A percentile compares a stretch with the other conserved stretches of the same genome.
Evolutionary conservation across 352 stramenopile genomes (phyloP).

Genomic region (Phytophthora fragariaefolia): DNA sequence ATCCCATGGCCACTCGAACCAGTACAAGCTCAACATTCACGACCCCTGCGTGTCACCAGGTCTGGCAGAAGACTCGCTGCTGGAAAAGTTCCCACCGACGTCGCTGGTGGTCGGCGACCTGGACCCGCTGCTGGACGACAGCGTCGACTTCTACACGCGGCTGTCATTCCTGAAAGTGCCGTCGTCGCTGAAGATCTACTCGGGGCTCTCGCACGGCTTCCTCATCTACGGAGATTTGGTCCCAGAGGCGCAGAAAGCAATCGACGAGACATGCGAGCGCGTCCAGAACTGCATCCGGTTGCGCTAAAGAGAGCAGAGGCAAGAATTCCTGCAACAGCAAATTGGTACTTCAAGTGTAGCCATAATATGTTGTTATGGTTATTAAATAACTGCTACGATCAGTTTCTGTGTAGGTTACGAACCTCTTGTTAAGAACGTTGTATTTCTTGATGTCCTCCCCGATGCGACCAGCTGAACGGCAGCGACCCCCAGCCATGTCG

Average conservation of each 20-base stretch:
- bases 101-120: conserved; percentile 86
- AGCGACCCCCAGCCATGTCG: background rate
- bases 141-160: conserved; percentile 91
- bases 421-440: background rate
- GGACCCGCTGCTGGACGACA: conserved; percentile 89
- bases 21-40: conserved; percentile 91
- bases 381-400: too few species aligned
- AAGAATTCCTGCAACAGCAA: background rate
- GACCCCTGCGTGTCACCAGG: conserved; percentile 88
- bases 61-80: conserved; percentile 74
- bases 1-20: conserved; percentile 79
- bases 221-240: conserved; percentile 89
- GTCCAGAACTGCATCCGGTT: conserved; percentile 70
- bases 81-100: conserved; percentile 83
- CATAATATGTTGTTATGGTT: too few species aligned
- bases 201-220: conserved; percentile 86
- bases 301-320: conserved; percentile 17
- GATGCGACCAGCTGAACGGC: background rate
- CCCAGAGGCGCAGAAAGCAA: conserved; percentile 75
- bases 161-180: conserved; percentile 81
- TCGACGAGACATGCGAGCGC: conserved; percentile 83
- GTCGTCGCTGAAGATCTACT: conserved; percentile 86
- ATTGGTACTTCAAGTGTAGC: background rate
- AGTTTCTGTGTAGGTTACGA: too few species aligned
- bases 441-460: too few species aligned